Conservation (phyloP, 129 eudicot species). For the Chrysanthemum lavandulifolium region DNA sequence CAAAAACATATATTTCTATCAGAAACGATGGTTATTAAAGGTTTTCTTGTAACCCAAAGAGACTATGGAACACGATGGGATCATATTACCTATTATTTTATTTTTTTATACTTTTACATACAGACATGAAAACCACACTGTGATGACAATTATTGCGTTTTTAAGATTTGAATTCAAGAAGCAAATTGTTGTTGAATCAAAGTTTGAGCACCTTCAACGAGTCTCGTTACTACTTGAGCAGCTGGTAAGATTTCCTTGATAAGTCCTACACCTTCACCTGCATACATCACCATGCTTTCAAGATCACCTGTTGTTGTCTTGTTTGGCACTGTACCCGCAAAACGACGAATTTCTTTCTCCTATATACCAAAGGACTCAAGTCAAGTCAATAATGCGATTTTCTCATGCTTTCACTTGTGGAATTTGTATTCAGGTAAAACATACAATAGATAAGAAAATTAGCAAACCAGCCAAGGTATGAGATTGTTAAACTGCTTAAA, state of each 20-base stretch:
- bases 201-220: constrained; percentile 66
- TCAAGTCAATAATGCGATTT: background rate
- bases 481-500: no score
- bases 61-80: background rate
- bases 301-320: constrained; percentile 76
- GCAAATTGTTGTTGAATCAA: constrained; percentile 48
- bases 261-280: constrained; percentile 84
- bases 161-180: constrained; percentile 13
- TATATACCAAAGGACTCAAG: constrained; percentile 26
- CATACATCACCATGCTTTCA: constrained; percentile 93
- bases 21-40: background rate
- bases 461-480: no score
- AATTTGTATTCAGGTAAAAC: background rate
- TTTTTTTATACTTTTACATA: no score
- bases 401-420: background rate
- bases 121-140: no score
- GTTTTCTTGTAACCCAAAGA: background rate
- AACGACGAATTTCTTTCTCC: constrained; percentile 77
- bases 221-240: constrained; percentile 62
- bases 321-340: constrained; percentile 85
- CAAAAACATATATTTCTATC: background rate
- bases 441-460: background rate
- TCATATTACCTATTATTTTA: no score
- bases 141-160: no score
- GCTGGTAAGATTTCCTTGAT: constrained; percentile 81